Percentiles rank a stretch among this genome's conserved stretches.
Evolutionary conservation across 2,329 filamentous ascomycete species (phyloP).

Genomic region (Macrophomina pseudophaseolina): DNA sequence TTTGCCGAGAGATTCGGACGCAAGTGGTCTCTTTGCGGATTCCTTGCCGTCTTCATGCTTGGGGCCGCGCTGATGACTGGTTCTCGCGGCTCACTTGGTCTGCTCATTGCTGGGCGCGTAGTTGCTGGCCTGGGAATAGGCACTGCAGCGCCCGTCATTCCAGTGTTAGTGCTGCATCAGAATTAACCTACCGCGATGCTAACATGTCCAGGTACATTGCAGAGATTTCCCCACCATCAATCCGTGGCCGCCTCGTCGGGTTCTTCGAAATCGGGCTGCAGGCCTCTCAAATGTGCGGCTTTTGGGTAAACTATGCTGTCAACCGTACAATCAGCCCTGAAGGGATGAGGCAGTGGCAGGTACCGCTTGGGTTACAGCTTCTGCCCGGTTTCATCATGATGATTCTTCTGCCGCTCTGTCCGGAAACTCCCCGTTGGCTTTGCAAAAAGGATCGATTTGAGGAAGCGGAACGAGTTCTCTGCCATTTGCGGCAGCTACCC

Average conservation of each 20-base stretch:
- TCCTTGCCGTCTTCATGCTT: constrained; percentile 50
- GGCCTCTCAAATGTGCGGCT: constrained; percentile 58
- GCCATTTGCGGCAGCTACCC: constrained; percentile 53
- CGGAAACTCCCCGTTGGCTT: constrained; percentile 43
- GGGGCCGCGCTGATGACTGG: constrained; percentile 49
- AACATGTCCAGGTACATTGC: constrained; percentile 37
- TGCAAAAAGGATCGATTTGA: constrained; percentile 42
- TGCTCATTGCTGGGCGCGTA: constrained; percentile 45
- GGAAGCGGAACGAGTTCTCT: constrained; percentile 48
- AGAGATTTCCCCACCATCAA: constrained; percentile 61
- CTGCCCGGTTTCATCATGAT: constrained; percentile 47
- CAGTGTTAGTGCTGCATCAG: constrained; percentile 30
- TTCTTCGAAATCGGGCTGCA: constrained; percentile 72
- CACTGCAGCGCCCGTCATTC: constrained; percentile 44
- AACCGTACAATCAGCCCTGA: constrained; percentile 50
- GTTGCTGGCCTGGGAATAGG: constrained; percentile 48
- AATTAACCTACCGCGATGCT: background rate
- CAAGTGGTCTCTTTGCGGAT: constrained; percentile 55
- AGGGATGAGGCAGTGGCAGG: constrained; percentile 63
- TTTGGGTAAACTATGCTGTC: constrained; percentile 51
- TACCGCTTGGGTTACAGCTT: constrained; percentile 61
- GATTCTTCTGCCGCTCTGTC: constrained; percentile 44
- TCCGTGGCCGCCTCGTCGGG: constrained; percentile 68
- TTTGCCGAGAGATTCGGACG: constrained; percentile 57
- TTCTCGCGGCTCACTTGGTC: constrained; percentile 40